A percentile compares a stretch with the other conserved stretches of the same genome.
Conservation (phyloP, 1,284 basidiomycete genomes). For the Phaffia rhodozyma region DNA sequence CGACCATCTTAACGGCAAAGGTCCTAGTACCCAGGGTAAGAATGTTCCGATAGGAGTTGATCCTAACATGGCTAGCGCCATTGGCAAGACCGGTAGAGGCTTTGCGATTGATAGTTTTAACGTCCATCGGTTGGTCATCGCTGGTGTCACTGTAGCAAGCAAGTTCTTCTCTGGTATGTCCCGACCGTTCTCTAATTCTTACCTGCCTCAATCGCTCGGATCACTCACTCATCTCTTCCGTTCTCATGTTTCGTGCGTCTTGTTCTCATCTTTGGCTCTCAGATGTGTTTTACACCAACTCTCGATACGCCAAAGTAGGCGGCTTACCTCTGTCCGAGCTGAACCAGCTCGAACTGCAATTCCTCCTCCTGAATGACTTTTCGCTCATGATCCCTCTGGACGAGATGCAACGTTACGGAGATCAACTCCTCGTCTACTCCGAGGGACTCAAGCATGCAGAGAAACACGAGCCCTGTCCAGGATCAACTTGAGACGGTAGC, state of each 20-base stretch:
- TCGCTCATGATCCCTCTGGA: conserved; percentile 70
- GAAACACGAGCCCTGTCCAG: too few species aligned
- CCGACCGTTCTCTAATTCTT: background rate
- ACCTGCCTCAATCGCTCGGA: background rate
- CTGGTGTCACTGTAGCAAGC: conserved; percentile 92
- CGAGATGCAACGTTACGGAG: conserved; percentile 91
- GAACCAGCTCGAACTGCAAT: conserved; percentile 94
- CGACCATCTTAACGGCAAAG: background rate
- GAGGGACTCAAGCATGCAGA: background rate
- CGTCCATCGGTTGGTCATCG: conserved; percentile 89
- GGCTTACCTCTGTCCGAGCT: conserved; percentile 87
- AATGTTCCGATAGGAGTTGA: conserved; percentile 23
- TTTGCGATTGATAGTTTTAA: conserved; percentile 97
- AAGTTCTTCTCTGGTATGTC: conserved; percentile 74
- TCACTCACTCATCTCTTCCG: background rate
- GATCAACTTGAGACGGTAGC: too few species aligned
- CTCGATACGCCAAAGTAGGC: conserved; percentile 94
- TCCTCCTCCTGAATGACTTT: conserved; percentile 92
- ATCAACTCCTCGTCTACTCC: conserved; percentile 57
- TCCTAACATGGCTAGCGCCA: conserved; percentile 4
- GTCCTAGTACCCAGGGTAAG: background rate
- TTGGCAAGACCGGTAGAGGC: conserved; percentile 43
- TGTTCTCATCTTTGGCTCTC: background rate
- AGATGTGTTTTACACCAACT: conserved; percentile 99
- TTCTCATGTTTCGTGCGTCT: background rate